Evolutionary conservation across 1,284 basidiomycete species (phyloP).

Genomic region (Ganoderma multipileum): DNA sequence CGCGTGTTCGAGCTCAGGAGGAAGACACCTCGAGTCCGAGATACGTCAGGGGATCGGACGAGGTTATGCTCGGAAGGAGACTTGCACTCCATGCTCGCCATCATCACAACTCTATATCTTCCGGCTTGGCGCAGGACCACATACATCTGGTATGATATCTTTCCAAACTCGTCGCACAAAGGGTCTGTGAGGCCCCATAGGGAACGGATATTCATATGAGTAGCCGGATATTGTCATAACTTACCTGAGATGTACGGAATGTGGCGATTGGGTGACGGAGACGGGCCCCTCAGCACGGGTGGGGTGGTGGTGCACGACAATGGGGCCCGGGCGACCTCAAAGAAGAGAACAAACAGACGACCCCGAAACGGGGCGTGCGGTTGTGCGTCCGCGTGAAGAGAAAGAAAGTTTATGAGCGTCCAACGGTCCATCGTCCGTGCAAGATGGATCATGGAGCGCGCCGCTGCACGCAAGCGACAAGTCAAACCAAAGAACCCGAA

Average conservation of each 20-base stretch:
- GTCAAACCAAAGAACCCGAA: background rate
- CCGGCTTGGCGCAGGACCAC: background rate
- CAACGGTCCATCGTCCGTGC: too few species aligned
- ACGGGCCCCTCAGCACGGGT: background rate
- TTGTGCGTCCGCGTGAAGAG: background rate
- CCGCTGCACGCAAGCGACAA: background rate
- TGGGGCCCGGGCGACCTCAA: background rate
- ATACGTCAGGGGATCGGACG: background rate
- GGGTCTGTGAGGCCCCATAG: background rate
- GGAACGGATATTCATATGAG: background rate
- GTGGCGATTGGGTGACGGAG: background rate
- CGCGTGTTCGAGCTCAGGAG: background rate
- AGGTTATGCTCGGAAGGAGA: background rate
- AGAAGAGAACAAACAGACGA: constrained; percentile 2
- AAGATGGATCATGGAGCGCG: background rate
- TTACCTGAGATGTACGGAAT: background rate
- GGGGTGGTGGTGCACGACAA: background rate
- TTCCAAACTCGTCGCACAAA: background rate
- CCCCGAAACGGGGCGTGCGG: background rate
- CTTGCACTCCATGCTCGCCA: background rate
- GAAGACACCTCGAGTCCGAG: background rate
- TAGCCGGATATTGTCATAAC: background rate
- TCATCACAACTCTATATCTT: background rate
- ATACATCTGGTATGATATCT: background rate
- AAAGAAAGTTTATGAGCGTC: background rate